Base-by-base conservation (phyloP, 768 basidiomycete species). In the Auricularia heimuer region DNA sequence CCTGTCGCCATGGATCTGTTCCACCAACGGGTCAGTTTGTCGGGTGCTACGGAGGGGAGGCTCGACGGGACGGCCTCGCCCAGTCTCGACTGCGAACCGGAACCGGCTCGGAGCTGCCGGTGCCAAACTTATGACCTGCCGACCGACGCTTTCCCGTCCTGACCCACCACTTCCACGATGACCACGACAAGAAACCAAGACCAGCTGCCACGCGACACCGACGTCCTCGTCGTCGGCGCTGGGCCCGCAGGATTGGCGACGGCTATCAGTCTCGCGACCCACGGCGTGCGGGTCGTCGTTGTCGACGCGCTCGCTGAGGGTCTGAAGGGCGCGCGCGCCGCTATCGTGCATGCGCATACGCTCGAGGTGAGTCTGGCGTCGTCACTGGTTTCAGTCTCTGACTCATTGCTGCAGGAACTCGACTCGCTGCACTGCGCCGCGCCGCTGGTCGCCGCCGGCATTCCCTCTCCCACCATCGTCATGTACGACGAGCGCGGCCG, bases 341-440 rank as follows among this genome's bases (percentile, higher is more conserved):
- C 79, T 3, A 74, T 77, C 1, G 69, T 84, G 35, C 83, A 85
- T 67, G 79, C 83, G 39, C 78, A 81, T 37, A 84, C 83, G 10
- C 73, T 85, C 16, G 83, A 84, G 73, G 82, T 80, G 66, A 56
- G 71, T 21, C 21, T 64, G 34, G 54, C 51, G 54, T 16, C 1
- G 65, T 21, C 4, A 29, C 12, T 42, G 39, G 42, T 65, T 8
- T 73, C 79, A 33, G 69, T 73, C 56, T 1, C 39, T 42, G 39
- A 42, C 7, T 14, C 82, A 75, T 29, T 60, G 71, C 76, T 39
- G 2, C 42, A 84, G 83, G 78, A 78, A 0, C 70, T 85, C 8
- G 77, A 83, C 39, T 73, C 71, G 21, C 73, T 84, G n/a, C 75
- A 73, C 16, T 78, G 78, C 44, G 78, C 77, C 2, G 75, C 80